phyloP scores from a whole-genome alignment of 352 stramenopile species.

The Globisporangium okanoganense region DNA sequence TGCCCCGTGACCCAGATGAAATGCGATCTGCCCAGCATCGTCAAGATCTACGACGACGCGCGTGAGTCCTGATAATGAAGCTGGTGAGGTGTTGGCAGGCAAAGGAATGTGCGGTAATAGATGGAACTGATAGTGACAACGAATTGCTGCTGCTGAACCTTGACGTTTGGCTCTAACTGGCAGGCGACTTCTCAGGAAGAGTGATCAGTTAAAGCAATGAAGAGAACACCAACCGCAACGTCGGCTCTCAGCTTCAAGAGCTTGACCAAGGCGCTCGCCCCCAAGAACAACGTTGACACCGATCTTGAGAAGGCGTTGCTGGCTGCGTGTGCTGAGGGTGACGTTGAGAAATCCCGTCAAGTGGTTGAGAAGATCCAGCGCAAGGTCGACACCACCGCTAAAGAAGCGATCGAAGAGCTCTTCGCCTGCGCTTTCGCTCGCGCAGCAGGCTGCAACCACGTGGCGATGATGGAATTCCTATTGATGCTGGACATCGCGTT shows the following conservation, averaged over 20 bases:
- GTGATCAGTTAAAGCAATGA: not conserved
- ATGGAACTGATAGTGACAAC: not conserved
- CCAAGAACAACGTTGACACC: not conserved
- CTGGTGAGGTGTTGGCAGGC: not conserved
- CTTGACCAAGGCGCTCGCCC: not conserved
- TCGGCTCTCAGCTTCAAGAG: not conserved
- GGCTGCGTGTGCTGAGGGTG: conserved; percentile 1
- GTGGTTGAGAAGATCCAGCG: conserved; percentile 6
- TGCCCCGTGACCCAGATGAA: conserved; percentile 80
- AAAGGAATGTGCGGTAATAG: not conserved
- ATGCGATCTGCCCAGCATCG: conserved; percentile 53
- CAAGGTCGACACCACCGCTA: not conserved
- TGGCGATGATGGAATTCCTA: conserved; percentile 11
- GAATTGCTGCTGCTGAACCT: not conserved
- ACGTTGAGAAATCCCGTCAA: conserved; percentile 7
- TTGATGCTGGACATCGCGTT: not conserved
- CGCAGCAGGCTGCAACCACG: conserved; percentile 12
- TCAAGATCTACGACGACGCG: conserved; percentile 85
- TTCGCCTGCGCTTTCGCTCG: conserved; percentile 19
- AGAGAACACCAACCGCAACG: not conserved
- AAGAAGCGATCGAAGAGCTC: conserved; percentile 17
- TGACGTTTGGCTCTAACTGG: not conserved
- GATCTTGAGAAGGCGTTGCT: conserved; percentile 11
- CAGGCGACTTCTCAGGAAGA: not conserved
- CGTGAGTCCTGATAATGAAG: conserved; percentile 8